A percentile compares a stretch with the other conserved stretches of the same genome.
Evolutionary conservation across 2,329 filamentous ascomycete species (phyloP).

Genomic region (Ceratocystiopsis brevicomis): DNA sequence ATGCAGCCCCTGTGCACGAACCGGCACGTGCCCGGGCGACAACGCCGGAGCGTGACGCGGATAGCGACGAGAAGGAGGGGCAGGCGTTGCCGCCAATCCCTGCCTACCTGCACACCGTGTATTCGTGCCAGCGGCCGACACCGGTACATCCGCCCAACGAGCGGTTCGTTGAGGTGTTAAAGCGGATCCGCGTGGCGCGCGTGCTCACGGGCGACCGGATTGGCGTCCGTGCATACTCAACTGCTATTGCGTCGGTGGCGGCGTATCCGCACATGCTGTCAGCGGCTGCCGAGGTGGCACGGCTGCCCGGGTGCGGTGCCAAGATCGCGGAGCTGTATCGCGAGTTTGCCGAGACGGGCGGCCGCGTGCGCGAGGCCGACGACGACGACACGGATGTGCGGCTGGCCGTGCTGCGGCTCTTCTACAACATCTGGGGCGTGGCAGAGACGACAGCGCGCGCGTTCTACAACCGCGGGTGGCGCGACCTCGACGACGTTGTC

Average conservation of each 20-base stretch:
- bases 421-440: conserved; percentile 86
- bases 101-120: conserved; percentile 43
- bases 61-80: conserved; percentile 14
- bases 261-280: conserved; percentile 49
- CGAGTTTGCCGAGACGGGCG: conserved; percentile 46
- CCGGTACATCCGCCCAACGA: conserved; percentile 52
- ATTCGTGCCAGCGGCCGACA: conserved; percentile 67
- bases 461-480: conserved; percentile 67
- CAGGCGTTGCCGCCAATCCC: conserved; percentile 44
- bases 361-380: conserved; percentile 39
- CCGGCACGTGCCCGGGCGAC: conserved; percentile 41
- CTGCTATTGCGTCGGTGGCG: conserved; percentile 62
- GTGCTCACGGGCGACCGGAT: conserved; percentile 56
- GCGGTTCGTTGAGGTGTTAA: conserved; percentile 53
- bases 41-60: conserved; percentile 55
- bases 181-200: conserved; percentile 54
- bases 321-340: conserved; percentile 65
- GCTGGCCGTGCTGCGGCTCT: conserved; percentile 45
- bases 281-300: conserved; percentile 23
- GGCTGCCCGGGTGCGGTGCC: conserved; percentile 59
- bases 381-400: conserved; percentile 45
- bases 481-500: conserved; percentile 68
- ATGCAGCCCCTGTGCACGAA: not conserved
- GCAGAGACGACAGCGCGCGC: conserved; percentile 62
- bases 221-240: conserved; percentile 71